Percentiles rank a stretch among this genome's conserved stretches.
These are phyloP conservation scores for Phoenix roebelenii DNA, from an alignment of 176 grass and related monocot genomes.

Conservation along the genomic window DNA sequence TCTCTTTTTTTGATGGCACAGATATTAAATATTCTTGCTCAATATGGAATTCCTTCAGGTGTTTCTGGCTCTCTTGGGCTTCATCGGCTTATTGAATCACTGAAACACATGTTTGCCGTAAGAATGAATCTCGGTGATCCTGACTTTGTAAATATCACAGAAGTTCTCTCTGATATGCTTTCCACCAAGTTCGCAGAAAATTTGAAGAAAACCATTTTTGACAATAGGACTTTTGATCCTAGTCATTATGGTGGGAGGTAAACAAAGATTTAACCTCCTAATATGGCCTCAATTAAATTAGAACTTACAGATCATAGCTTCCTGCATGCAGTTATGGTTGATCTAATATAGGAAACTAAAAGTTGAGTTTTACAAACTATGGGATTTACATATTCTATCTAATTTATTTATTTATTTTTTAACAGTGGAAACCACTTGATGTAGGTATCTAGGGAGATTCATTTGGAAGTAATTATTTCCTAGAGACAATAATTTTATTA, in stretches of 20 bases:
- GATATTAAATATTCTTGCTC: slow-evolving; percentile 85
- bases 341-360: no score
- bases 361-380: no score
- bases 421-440: no score
- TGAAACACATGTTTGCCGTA: slow-evolving; percentile 65
- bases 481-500: no score
- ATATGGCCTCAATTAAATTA: background rate
- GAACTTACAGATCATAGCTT: no score
- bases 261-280: slow-evolving; percentile 1
- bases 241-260: slow-evolving; percentile 78
- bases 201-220: slow-evolving; percentile 72
- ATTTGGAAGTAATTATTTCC: no score
- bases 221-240: slow-evolving; percentile 70
- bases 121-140: slow-evolving; percentile 82
- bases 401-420: no score
- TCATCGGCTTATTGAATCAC: slow-evolving; percentile 70
- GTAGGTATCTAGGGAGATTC: no score
- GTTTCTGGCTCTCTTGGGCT: slow-evolving; percentile 60
- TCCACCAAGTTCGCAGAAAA: slow-evolving; percentile 75
- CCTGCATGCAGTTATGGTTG: no score
- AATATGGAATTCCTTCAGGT: slow-evolving; percentile 67
- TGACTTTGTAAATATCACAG: slow-evolving; percentile 51
- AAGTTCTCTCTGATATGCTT: slow-evolving; percentile 67
- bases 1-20: slow-evolving; percentile 13
- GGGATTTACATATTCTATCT: no score